Percentiles rank a stretch among this genome's conserved stretches.
These are phyloP conservation scores for Candida incommunis DNA, from an alignment of 805 yeast genomes.

Conservation along the genomic window DNA sequence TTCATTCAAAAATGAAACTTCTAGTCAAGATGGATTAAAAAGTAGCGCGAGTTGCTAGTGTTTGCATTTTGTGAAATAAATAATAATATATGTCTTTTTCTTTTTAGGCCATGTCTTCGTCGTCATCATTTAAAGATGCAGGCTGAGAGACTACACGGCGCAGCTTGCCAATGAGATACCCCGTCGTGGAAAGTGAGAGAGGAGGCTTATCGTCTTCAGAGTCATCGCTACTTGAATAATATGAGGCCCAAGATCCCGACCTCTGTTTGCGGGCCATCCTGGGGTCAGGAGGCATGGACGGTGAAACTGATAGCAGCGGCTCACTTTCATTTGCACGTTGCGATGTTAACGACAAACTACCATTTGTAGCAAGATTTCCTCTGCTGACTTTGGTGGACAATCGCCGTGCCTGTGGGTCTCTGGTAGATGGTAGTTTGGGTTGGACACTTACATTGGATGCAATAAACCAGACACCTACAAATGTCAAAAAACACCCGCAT, in stretches of 20 bases:
- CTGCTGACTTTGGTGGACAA: background rate
- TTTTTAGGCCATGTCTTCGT: too few relatives aligned
- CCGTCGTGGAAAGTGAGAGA: background rate
- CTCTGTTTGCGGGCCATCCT: background rate
- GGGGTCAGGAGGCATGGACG: background rate
- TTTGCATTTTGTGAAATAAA: background rate
- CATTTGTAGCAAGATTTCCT: background rate
- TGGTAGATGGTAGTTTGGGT: background rate
- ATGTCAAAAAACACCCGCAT: slow-evolving; percentile 25
- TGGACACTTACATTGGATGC: background rate
- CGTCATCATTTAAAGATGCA: background rate
- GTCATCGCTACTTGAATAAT: background rate
- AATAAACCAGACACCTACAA: slow-evolving; percentile 26
- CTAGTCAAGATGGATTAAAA: slow-evolving; percentile 12
- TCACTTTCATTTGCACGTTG: background rate
- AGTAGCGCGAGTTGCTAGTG: background rate
- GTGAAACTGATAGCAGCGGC: background rate
- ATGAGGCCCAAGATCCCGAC: background rate
- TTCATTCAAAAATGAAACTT: slow-evolving; percentile 15
- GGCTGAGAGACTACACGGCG: slow-evolving; percentile 1
- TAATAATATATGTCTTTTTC: background rate
- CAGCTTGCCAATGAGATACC: slow-evolving; percentile 1
- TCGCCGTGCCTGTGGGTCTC: background rate
- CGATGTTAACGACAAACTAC: background rate
- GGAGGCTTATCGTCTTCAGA: background rate